Base-by-base conservation (phyloP, 148 eudicot genomes). In the Persicaria maculosa region DNA sequence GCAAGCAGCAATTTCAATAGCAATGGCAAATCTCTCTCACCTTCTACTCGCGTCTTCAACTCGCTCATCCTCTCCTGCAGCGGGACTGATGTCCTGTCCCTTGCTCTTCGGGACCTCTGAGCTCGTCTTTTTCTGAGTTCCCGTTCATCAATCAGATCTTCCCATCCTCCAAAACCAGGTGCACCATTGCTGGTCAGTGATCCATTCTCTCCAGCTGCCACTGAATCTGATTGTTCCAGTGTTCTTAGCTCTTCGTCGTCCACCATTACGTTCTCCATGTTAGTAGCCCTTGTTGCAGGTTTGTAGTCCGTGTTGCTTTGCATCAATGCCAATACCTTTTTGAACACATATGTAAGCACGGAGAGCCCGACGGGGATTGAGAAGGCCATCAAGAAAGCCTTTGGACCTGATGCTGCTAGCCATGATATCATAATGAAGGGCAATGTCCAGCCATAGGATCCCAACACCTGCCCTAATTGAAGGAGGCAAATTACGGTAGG, bases 131-230 rank as follows among this genome's bases (percentile, higher is more conserved):
- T 44, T 40, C 77, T 70, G 9, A 14, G 68, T 45, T 72, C 80
- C 77, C 72, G 57, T 50, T 70, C 74, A 68, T 61, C 50, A 45
- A 89, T 78, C 73, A 93, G 76, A 44, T 86, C 96, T 36, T 92
- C 99, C 99, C 99, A 95, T 44, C 99, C 97, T 54, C 92, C 89
- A 76, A 86, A 95, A 73, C 71, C 74, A 5, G 81, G 59, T 44
- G 75, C 74, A 20, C 50, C 48, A 47, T 69, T 75, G 22, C 75
- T 80, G 25, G 74, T 19, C 47, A 44, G 74, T 17, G 84, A 73
- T 50, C 19, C 61, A 19, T 79, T 67, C 73, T 71, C 70, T 1
- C 46, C 25, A 31, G 15, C 25, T 65, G 9, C 68, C 5, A 77
- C 64, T 22, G 78, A 81, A 91, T 83, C 74, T 1, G 88, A 82